A percentile compares a stretch with the other conserved stretches of the same genome.
Evolutionary conservation across 768 basidiomycete genomes (phyloP).

Genomic region (Filobasidium floriforme): DNA sequence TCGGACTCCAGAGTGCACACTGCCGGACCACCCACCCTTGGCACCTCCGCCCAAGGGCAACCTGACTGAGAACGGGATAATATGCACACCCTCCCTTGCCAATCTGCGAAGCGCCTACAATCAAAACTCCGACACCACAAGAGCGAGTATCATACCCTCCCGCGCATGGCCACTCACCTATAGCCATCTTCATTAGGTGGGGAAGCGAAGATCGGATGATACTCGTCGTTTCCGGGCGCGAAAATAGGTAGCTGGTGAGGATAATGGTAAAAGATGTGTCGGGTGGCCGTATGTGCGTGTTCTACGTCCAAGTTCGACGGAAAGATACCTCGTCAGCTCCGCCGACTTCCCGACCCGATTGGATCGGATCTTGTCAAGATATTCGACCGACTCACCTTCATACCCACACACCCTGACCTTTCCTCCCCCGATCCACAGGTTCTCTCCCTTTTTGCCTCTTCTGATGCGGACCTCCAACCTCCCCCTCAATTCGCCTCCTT

Average conservation of each 20-base stretch:
- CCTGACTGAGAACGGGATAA: conserved; percentile 64
- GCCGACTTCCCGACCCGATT: too few species aligned
- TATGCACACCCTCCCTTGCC: conserved; percentile 61
- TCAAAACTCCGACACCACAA: conserved; percentile 23
- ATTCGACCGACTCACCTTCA: conserved; percentile 52
- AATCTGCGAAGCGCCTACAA: conserved; percentile 55
- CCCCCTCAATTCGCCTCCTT: conserved; percentile 68
- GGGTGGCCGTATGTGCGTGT: conserved; percentile 30
- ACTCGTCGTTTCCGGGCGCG: conserved; percentile 47
- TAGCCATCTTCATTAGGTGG: conserved; percentile 46
- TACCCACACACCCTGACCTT: conserved; percentile 79
- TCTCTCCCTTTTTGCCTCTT: conserved; percentile 53
- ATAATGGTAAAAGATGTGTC: conserved; percentile 75
- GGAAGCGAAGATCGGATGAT: conserved; percentile 29
- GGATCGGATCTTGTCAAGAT: too few species aligned
- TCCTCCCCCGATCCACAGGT: conserved; percentile 61
- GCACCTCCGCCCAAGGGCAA: conserved; percentile 55
- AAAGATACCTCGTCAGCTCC: too few species aligned
- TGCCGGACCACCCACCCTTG: conserved; percentile 55
- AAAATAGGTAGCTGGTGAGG: conserved; percentile 51
- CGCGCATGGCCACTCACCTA: conserved; percentile 9
- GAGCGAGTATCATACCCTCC: not conserved
- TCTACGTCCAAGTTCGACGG: not conserved
- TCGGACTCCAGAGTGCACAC: conserved; percentile 57
- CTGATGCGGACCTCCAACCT: conserved; percentile 60